Base-by-base conservation (phyloP, 768 basidiomycete species). In the Chalciporus piperatus region DNA sequence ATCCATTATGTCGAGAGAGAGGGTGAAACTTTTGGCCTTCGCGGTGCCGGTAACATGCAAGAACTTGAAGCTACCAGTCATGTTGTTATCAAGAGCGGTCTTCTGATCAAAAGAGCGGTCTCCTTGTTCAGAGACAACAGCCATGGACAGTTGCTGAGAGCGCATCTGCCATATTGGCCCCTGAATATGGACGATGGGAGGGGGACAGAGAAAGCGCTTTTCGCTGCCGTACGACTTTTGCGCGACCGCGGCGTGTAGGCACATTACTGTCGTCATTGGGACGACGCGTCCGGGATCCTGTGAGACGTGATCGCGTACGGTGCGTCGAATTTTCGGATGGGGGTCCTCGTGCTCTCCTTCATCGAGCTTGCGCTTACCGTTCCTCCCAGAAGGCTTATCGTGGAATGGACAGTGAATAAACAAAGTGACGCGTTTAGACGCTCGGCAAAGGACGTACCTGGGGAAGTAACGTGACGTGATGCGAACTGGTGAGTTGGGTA, bases 141-240 rank as follows among this genome's bases (percentile, higher is more conserved):
- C 78, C 91, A 93, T 93, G 33, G 87, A 82, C 45, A 92, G 79
- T 57, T 85, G 85, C 67, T 89, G 91, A 33, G 79, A 75, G 47
- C 86, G 85, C 76, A 91, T 85, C 56, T 89, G 87, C 82, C 85
- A 85, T 35, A 87, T 83, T 3, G 93, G 89, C 17, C 92, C 92
- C 61, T 92, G 89, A 57, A 95, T 91, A 59, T 92, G 89, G 27
- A 98, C 91, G 51, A 96, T 83, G 9, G 94, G 94, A 3, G 94
- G 93, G 9, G 94, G 94, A 62, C 90, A 92, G 33, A 98, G 80
- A 66, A 95, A 93, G 51, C 94, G 87, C 69, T 95, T 94, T 74
- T 97, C 94, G 68, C 87, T 92, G 46, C 92, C 92, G 66, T 97
- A 97, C 11, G 92, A 94, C 73, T 97, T 97, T 74, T 97, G 94